Conservation (phyloP, 169 alveolate species). For the Eimeria tenella region DNA sequence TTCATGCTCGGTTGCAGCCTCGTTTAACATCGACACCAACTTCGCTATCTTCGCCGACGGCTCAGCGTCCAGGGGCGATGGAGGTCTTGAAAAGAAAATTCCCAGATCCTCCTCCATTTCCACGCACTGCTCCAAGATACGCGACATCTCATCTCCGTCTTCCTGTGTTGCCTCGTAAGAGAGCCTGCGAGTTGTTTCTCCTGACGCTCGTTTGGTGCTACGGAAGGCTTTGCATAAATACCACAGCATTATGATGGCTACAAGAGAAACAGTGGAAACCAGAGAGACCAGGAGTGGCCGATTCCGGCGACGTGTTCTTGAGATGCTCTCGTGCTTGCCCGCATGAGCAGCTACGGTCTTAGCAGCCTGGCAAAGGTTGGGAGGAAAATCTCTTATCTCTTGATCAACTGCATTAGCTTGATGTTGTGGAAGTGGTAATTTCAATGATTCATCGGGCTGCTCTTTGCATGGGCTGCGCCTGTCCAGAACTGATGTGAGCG, state of each 20-base stretch:
- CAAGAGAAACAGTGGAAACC: background rate
- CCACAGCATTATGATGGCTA: background rate
- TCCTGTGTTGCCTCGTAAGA: background rate
- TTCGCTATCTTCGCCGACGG: background rate
- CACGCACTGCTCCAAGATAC: background rate
- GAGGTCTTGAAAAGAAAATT: background rate
- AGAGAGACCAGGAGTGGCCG: background rate
- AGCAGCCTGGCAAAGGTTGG: background rate
- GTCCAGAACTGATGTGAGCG: background rate
- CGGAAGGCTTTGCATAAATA: background rate
- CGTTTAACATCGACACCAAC: background rate
- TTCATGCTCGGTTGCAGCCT: conserved; percentile 1
- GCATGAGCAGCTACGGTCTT: no score
- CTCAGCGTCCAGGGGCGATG: background rate
- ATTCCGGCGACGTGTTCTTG: background rate
- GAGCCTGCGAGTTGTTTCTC: background rate
- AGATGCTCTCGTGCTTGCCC: no score
- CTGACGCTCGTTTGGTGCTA: background rate
- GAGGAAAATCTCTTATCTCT: background rate
- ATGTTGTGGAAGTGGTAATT: background rate
- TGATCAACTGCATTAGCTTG: background rate
- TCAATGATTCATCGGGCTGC: background rate
- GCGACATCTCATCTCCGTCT: background rate
- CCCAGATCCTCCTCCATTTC: background rate
- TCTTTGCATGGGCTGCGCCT: no score